Conservation (phyloP, 768 basidiomycete genomes). For the Leccinum disarticulatum region DNA sequence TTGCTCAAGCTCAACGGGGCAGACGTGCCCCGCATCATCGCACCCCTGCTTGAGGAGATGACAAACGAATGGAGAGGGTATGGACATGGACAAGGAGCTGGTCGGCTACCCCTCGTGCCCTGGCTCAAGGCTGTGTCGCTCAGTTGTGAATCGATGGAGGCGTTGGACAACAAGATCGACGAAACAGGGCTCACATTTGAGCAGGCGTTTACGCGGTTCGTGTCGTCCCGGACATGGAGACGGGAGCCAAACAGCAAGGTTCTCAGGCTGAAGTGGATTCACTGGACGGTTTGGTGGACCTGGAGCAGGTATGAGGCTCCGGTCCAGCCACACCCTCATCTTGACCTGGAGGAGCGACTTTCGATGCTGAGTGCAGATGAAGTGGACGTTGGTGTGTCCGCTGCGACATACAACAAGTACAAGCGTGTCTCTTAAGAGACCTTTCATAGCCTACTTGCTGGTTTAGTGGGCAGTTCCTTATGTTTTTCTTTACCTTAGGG, state of each 20-base stretch:
- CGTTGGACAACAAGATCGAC: constrained; percentile 21
- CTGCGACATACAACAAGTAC: constrained; percentile 32
- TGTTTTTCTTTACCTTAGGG: background rate
- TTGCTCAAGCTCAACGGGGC: constrained; percentile 30
- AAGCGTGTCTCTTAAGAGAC: constrained; percentile 29
- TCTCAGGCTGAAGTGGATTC: constrained; percentile 30
- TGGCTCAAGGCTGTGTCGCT: constrained; percentile 33
- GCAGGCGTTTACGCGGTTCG: constrained; percentile 24
- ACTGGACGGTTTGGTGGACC: constrained; percentile 34
- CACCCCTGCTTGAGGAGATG: constrained; percentile 28
- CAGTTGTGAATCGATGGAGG: constrained; percentile 30
- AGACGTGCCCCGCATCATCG: constrained; percentile 22
- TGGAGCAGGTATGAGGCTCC: constrained; percentile 26
- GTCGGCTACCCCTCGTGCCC: constrained; percentile 22
- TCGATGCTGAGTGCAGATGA: constrained; percentile 22
- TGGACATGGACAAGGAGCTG: background rate
- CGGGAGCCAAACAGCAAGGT: constrained; percentile 27
- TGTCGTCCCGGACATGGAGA: constrained; percentile 26
- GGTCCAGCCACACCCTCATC: constrained; percentile 20
- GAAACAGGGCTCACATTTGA: constrained; percentile 29
- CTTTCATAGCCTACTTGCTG: constrained; percentile 7
- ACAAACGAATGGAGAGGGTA: constrained; percentile 10
- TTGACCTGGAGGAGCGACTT: constrained; percentile 26
- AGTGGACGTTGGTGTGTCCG: constrained; percentile 32
- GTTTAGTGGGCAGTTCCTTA: constrained; percentile 1